Conservation (phyloP, 2,329 filamentous ascomycete species). For the Microcyclosporella mali region DNA sequence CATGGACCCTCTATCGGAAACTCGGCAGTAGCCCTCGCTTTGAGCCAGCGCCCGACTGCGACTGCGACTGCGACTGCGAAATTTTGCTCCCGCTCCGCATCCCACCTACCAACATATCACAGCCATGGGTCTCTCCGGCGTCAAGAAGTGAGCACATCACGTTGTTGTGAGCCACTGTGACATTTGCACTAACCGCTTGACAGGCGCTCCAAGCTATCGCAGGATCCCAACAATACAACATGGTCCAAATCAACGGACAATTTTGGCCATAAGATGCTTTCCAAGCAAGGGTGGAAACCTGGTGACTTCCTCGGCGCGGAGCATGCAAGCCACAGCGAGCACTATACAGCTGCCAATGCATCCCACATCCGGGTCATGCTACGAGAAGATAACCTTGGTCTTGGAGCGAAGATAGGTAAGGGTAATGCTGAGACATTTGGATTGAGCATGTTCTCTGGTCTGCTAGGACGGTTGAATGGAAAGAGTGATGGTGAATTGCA, state of each 20-base stretch:
- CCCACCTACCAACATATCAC: background rate
- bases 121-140: conserved; percentile 7
- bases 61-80: no score
- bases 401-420: conserved; percentile 73
- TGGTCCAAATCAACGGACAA: conserved; percentile 77
- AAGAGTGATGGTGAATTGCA: conserved; percentile 68
- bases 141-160: conserved; percentile 1
- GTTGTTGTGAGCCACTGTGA: no score
- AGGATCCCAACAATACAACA: conserved; percentile 92
- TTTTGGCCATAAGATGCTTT: conserved; percentile 86
- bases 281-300: conserved; percentile 82
- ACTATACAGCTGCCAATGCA: conserved; percentile 72
- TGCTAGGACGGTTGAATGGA: conserved; percentile 84
- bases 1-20: background rate
- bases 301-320: conserved; percentile 75
- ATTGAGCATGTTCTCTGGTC: conserved; percentile 75
- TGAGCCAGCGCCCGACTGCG: no score
- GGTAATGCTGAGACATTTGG: conserved; percentile 69
- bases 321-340: conserved; percentile 65
- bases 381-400: conserved; percentile 85
- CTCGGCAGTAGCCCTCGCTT: no score
- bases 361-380: conserved; percentile 78
- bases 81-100: no score
- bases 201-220: conserved; percentile 59
- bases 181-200: background rate